These are phyloP conservation scores for Fusarium concolor DNA, from an alignment of 2,329 filamentous ascomycete species.

Conservation along the genomic window DNA sequence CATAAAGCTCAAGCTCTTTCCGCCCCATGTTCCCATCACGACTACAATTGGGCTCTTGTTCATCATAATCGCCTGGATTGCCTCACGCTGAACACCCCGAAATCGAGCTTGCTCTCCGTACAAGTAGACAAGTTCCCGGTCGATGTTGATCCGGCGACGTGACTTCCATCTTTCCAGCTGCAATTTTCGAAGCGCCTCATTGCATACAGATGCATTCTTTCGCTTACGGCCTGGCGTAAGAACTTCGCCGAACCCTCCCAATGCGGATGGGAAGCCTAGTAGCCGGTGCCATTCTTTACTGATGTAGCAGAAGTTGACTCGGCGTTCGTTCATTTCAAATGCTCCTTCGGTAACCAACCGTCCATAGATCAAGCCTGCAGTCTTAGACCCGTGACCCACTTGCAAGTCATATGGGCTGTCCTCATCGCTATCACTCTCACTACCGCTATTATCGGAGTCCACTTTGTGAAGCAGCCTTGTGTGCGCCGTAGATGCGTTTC, in stretches of 20 bases:
- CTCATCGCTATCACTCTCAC: neutral
- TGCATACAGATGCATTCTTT: no score
- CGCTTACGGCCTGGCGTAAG: neutral
- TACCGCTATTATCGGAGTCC: no score
- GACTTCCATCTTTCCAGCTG: neutral
- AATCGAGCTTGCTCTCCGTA: neutral
- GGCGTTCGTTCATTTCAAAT: neutral
- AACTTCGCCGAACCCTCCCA: neutral
- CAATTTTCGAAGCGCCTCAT: no score
- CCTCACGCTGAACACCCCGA: neutral
- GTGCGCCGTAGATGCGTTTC: no score
- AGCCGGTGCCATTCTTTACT: neutral
- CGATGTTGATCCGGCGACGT: neutral
- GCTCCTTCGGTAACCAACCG: neutral
- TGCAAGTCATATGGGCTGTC: neutral
- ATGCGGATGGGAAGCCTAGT: neutral
- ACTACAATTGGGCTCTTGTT: constrained; percentile 2
- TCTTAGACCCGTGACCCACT: neutral
- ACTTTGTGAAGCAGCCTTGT: no score
- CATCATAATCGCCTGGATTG: neutral
- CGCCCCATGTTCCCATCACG: neutral
- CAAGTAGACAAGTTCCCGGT: neutral
- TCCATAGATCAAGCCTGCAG: neutral
- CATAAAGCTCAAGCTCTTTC: constrained; percentile 15
- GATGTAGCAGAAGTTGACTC: neutral